Conservation (phyloP, 345 rosid species). For the Camelina neglecta region DNA sequence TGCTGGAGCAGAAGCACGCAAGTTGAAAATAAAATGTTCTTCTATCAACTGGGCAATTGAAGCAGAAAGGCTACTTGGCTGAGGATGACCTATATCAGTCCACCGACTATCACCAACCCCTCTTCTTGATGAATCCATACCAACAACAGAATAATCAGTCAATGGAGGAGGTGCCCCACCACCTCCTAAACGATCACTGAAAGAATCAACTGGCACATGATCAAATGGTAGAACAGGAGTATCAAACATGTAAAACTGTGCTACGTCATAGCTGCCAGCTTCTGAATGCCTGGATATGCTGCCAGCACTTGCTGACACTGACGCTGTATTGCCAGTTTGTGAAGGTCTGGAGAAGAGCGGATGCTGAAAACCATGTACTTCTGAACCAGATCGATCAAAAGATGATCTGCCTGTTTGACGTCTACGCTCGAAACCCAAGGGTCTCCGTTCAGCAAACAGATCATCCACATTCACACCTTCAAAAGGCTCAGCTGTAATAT, state of each 20-base stretch:
- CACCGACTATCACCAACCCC: constrained; percentile 88
- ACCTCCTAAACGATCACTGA: constrained; percentile 70
- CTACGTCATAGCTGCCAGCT: constrained; percentile 75
- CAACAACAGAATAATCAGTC: constrained; percentile 74
- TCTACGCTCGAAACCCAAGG: constrained; percentile 86
- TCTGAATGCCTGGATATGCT: constrained; percentile 78
- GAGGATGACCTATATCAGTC: constrained; percentile 98
- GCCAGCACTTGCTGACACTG: constrained; percentile 71
- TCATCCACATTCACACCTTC: constrained; percentile 97
- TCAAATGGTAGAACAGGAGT: constrained; percentile 85
- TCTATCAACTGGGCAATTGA: constrained; percentile 88
- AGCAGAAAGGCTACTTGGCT: constrained; percentile 76
- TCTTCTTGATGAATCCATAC: constrained; percentile 82
- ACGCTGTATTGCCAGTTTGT: constrained; percentile 67
- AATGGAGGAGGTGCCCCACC: constrained; percentile 80
- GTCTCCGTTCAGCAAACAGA: constrained; percentile 86
- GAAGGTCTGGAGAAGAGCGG: constrained; percentile 87
- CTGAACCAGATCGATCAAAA: constrained; percentile 70
- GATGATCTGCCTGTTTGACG: constrained; percentile 79
- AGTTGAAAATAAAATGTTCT: constrained; percentile 77
- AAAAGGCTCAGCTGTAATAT: constrained; percentile 92
- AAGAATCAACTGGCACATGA: constrained; percentile 66
- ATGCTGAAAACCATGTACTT: constrained; percentile 88
- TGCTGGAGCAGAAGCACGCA: constrained; percentile 56
- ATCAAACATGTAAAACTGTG: constrained; percentile 94